Conservation (phyloP, 768 basidiomycete genomes). For the Panaeolus cyanescens region DNA sequence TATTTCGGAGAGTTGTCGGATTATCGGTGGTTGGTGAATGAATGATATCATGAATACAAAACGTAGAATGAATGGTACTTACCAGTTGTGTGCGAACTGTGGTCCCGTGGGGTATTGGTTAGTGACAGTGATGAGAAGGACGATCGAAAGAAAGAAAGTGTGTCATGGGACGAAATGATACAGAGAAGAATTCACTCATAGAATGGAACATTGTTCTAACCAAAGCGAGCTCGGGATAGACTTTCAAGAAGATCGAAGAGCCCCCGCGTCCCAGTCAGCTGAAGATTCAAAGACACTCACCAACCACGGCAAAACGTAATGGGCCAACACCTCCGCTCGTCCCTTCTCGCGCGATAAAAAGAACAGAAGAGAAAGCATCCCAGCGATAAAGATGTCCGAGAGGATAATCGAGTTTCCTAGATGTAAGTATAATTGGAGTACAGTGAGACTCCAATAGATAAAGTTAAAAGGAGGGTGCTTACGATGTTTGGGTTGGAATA, state of each 20-base stretch:
- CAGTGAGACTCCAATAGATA: background rate
- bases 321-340: slow-evolving; percentile 32
- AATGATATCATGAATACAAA: background rate
- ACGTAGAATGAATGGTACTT: slow-evolving; percentile 6
- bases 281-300: slow-evolving; percentile 25
- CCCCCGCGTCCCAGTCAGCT: background rate
- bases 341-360: slow-evolving; percentile 30
- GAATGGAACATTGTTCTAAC: too few species aligned
- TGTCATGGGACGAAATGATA: background rate
- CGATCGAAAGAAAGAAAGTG: background rate
- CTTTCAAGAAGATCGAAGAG: background rate
- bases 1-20: background rate
- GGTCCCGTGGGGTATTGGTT: background rate
- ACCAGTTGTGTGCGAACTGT: slow-evolving; percentile 51
- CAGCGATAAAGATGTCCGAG: slow-evolving; percentile 42
- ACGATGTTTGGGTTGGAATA: slow-evolving; percentile 51
- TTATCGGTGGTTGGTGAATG: background rate
- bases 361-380: slow-evolving; percentile 37
- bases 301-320: slow-evolving; percentile 54
- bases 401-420: slow-evolving; percentile 37
- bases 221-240: too few species aligned
- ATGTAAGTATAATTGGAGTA: background rate
- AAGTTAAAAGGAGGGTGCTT: slow-evolving; percentile 8
- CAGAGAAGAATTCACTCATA: background rate
- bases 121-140: background rate